These are phyloP conservation scores for Claviceps arundinis DNA, from an alignment of 2,329 filamentous ascomycete genomes.

Conservation along the genomic window DNA sequence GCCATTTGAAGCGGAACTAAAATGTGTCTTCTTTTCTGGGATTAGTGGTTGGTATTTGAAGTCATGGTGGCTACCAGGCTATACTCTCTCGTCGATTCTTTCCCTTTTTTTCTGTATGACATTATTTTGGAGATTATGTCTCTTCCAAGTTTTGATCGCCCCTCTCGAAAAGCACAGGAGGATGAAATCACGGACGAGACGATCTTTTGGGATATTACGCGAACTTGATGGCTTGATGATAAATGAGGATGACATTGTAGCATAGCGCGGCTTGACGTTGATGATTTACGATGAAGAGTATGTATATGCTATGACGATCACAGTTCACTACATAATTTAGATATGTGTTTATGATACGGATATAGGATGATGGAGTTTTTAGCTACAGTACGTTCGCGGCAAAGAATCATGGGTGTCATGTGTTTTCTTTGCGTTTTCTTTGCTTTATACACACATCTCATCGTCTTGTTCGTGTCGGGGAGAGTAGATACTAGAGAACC, in stretches of 20 bases:
- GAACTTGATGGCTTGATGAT: neutral
- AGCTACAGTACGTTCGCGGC: no score
- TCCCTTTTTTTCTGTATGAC: neutral
- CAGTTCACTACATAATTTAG: neutral
- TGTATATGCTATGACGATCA: neutral
- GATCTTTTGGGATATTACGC: neutral
- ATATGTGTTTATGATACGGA: neutral
- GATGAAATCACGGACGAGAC: neutral
- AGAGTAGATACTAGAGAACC: no score
- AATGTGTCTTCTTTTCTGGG: neutral
- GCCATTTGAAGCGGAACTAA: constrained; percentile 4
- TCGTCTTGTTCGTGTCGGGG: no score
- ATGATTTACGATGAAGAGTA: neutral
- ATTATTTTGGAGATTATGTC: neutral
- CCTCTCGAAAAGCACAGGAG: neutral
- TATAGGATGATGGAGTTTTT: no score
- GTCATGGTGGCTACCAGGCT: no score
- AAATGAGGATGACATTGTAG: neutral
- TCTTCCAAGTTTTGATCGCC: neutral
- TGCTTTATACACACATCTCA: no score
- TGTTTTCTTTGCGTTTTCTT: no score
- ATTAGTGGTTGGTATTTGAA: no score
- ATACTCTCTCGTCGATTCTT: neutral
- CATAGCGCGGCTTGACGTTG: neutral
- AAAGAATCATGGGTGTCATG: no score